Evolutionary conservation across 768 basidiomycete species (phyloP).

Genomic region (Lentinula edodes): DNA sequence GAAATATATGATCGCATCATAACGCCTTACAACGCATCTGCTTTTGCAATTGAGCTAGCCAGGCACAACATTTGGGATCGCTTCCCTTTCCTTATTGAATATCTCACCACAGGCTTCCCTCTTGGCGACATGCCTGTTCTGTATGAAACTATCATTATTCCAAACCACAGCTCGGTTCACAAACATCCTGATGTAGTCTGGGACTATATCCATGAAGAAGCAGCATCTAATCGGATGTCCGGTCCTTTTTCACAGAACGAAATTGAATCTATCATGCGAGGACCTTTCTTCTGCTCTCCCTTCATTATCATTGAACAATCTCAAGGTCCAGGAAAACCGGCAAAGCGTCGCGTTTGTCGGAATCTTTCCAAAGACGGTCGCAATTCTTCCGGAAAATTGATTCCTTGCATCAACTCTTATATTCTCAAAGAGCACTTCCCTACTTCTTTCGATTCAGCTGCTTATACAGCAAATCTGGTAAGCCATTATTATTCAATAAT

Average conservation of each 20-base stretch:
- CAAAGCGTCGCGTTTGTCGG: conserved; percentile 13
- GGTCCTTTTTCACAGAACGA: conserved; percentile 11
- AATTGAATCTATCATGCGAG: conserved; percentile 9
- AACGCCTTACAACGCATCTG: conserved; percentile 28
- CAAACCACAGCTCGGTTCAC: background rate
- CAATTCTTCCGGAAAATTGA: background rate
- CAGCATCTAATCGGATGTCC: conserved; percentile 4
- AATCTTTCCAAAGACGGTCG: conserved; percentile 12
- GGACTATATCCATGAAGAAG: background rate
- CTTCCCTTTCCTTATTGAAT: too few species aligned
- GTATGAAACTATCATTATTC: background rate
- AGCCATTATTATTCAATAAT: background rate
- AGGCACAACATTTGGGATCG: too few species aligned
- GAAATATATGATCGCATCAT: conserved; percentile 14
- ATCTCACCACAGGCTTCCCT: too few species aligned
- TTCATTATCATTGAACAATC: conserved; percentile 10
- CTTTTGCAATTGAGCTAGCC: too few species aligned
- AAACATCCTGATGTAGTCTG: background rate
- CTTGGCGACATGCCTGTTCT: conserved; percentile 5
- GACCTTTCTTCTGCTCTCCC: conserved; percentile 14
- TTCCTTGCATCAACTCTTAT: conserved; percentile 10
- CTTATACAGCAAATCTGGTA: conserved; percentile 11
- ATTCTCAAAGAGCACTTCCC: conserved; percentile 13
- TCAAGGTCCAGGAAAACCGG: conserved; percentile 10
- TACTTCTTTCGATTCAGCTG: conserved; percentile 9